A percentile compares a stretch with the other conserved stretches of the same genome.
These are phyloP conservation scores for Aspergillus candidus DNA, from an alignment of 2,329 filamentous ascomycete species.

Conservation along the genomic window DNA sequence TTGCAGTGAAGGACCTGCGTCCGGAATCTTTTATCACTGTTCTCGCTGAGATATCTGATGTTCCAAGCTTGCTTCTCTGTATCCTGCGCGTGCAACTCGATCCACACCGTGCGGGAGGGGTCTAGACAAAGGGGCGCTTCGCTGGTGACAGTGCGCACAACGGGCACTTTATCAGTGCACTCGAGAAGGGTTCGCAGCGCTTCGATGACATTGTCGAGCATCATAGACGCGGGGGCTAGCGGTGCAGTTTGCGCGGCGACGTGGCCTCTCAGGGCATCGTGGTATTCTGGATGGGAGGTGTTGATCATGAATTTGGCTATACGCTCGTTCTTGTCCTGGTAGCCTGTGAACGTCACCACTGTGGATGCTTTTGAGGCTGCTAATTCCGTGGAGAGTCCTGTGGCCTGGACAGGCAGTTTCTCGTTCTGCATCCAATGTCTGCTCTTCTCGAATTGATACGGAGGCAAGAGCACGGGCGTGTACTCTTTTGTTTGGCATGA, in stretches of 20 bases:
- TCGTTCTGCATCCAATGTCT: constrained; percentile 36
- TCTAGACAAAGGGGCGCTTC: constrained; percentile 14
- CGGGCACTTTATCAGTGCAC: constrained; percentile 6
- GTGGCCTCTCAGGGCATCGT: constrained; percentile 12
- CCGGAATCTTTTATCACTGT: background rate
- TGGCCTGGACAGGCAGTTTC: background rate
- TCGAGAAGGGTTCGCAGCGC: constrained; percentile 12
- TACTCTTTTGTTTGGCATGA: constrained; percentile 22
- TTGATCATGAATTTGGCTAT: constrained; percentile 12
- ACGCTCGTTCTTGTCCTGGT: constrained; percentile 5
- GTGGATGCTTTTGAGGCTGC: background rate
- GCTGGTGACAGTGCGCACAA: constrained; percentile 11
- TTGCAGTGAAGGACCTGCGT: constrained; percentile 11
- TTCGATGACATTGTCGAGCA: constrained; percentile 14
- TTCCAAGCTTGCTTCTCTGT: constrained; percentile 7
- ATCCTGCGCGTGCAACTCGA: constrained; percentile 4
- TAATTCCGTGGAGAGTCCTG: background rate
- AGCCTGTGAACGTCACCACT: constrained; percentile 4
- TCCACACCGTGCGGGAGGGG: constrained; percentile 6
- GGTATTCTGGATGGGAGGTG: constrained; percentile 9
- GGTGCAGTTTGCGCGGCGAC: constrained; percentile 11
- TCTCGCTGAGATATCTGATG: constrained; percentile 8
- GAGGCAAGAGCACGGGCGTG: constrained; percentile 29
- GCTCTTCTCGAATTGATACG: constrained; percentile 42
- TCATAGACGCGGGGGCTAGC: constrained; percentile 12